Percentiles rank a stretch among this genome's conserved stretches.
These are phyloP conservation scores for Coprinellus aureogranulatus DNA, from an alignment of 768 basidiomycete genomes.

Conservation along the genomic window DNA sequence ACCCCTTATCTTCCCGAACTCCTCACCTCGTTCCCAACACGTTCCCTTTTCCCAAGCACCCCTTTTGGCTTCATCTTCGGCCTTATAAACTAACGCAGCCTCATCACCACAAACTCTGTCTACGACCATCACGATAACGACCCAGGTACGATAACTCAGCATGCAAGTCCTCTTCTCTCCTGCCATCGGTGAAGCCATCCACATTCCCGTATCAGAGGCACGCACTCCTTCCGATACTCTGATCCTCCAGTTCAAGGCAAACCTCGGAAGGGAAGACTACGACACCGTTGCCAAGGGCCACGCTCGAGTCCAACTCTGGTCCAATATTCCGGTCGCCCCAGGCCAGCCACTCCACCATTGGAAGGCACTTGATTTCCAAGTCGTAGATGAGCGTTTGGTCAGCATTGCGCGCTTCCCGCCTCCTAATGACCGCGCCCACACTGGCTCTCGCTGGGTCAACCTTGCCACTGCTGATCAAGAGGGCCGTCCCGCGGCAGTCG, in stretches of 20 bases:
- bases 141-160: conserved; percentile 2
- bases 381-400: conserved; percentile 1
- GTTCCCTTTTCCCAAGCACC: neutral
- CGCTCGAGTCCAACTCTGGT: conserved; percentile 44
- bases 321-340: conserved; percentile 29
- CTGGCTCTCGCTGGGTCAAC: neutral
- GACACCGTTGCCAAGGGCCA: conserved; percentile 25
- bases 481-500: conserved; percentile 4
- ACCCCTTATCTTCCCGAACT: neutral
- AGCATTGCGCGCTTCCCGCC: neutral
- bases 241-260: conserved; percentile 36
- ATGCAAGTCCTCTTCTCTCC: conserved; percentile 42
- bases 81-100: neutral
- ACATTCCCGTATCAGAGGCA: conserved; percentile 20
- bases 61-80: neutral
- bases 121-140: neutral
- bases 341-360: conserved; percentile 24
- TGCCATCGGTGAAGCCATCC: conserved; percentile 32
- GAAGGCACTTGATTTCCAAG: conserved; percentile 33
- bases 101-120: neutral
- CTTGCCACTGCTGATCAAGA: neutral
- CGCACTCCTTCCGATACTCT: conserved; percentile 17
- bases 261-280: conserved; percentile 28
- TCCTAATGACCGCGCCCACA: neutral
- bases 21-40: conserved; percentile 1